Base-by-base conservation (phyloP, 1,139 yeast genomes). In the Protomyces arabidopsidicola region DNA sequence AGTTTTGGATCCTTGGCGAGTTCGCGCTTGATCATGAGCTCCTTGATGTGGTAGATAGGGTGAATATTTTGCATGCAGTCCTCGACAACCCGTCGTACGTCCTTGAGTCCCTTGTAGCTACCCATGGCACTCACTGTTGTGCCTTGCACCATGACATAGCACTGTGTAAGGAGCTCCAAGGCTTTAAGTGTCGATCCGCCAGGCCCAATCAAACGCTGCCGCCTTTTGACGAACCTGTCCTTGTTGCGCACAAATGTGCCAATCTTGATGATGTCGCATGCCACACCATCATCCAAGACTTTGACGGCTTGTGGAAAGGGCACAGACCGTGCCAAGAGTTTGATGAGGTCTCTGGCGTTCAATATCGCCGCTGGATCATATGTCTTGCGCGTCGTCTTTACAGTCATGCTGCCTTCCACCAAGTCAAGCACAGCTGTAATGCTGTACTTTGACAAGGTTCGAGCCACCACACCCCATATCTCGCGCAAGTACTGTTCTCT, bases 51-150 rank as follows among this genome's bases (percentile, higher is more conserved):
- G 77, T 93, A 93, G 68, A 93, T 93, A 10, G 99, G 99, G 75
- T 93, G 99, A 20, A 93, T 81, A 72, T 93, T 93, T 73, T 82
- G 84, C 99, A 93, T 93, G 76, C 98, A 93, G 74, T 93, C 98
- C 74, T 93, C 98, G 45, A 93, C 96, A 42, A 93, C 91, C 73
- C 98, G 83, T 75, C 98, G 84, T 9, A 90, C 85, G 69, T 88
- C 96, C 74, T 95, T 93, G 69, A 93, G 79, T 2, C 98, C 98
- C 73, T 88, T 89, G 77, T 79, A 91, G 24, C 97, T 95, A 12
- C 99, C 99, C 98, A 93, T 93, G 27, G 88, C 95, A 67, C 97
- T 85, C 2, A 93, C 99, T 0, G 99, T 93, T 75, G 88, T 90
- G 73, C 99, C 99, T 77, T 93, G 99, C 4, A 93, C 98, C 68